A percentile compares a stretch with the other conserved stretches of the same genome.
These are phyloP conservation scores for Meripilus lineatus DNA, from an alignment of 1,284 basidiomycete genomes.

Conservation along the genomic window DNA sequence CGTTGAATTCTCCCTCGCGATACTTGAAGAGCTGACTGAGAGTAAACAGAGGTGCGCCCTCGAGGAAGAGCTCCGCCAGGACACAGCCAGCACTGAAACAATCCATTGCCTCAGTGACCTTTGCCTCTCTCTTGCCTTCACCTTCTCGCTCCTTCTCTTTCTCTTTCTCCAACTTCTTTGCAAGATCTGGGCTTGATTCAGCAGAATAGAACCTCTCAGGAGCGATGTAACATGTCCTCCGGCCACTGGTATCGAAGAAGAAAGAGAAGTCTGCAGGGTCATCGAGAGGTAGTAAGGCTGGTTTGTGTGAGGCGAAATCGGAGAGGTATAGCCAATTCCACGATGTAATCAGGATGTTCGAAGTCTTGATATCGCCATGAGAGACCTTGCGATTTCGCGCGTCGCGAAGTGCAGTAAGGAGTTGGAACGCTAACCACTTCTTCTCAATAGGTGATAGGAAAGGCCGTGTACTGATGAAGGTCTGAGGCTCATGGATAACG, in stretches of 20 bases:
- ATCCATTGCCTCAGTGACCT: constrained; percentile 95
- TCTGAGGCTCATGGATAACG: background rate
- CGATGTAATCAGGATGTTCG: constrained; percentile 95
- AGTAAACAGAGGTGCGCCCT: constrained; percentile 92
- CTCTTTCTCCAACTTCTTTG: constrained; percentile 51
- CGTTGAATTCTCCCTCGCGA: constrained; percentile 76
- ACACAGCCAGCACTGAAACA: constrained; percentile 96
- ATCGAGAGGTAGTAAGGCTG: constrained; percentile 91
- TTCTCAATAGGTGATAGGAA: constrained; percentile 92
- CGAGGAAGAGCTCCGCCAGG: constrained; percentile 93
- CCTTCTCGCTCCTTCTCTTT: constrained; percentile 35
- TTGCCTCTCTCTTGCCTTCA: constrained; percentile 60
- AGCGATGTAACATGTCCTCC: constrained; percentile 93
- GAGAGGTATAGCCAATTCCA: constrained; percentile 96
- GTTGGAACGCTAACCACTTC: constrained; percentile 97
- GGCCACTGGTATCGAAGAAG: constrained; percentile 94
- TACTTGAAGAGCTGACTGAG: constrained; percentile 97
- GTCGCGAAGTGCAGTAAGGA: constrained; percentile 82
- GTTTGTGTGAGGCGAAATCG: constrained; percentile 98
- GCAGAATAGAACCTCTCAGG: constrained; percentile 94
- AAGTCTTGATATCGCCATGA: constrained; percentile 97
- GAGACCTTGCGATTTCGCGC: constrained; percentile 80
- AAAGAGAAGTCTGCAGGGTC: constrained; percentile 98
- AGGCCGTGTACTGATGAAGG: constrained; percentile 80
- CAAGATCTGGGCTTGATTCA: constrained; percentile 63